Base-by-base conservation (phyloP, 345 rosid species). In the Gossypium raimondii region DNA sequence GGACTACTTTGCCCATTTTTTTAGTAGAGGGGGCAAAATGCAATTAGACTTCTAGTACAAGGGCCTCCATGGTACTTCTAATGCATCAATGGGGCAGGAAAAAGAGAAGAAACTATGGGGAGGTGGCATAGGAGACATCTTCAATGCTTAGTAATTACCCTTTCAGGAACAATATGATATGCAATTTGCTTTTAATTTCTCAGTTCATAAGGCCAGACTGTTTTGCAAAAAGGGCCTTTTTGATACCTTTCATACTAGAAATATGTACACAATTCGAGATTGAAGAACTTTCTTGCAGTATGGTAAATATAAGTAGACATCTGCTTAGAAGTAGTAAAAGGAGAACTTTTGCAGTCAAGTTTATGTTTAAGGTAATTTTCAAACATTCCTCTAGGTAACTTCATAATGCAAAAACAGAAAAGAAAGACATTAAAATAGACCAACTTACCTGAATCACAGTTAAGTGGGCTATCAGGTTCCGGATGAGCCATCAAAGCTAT, bases 401-500 rank as follows among this genome's bases (percentile, higher is more conserved):
- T n/a, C 41, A 27, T 43, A 61, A 20, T 11, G 66, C 27, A 2
- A 11, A 38, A 41, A 17, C 34, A n/a, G 18, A n/a, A 69, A 79
- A 70, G 8, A 79, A 70, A 53, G 51, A 58, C 7, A 25, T 51
- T 53, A 29, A 43, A 34, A 34, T 18, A 29, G 63, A 70, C 67
- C 18, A 27, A 55, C 45, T 48, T 86, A 90, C 99, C 98, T 50
- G 99, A 95, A 87, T 95, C 98, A 52, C 99, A 95, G 81, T 96
- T 96, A 58, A 96, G 86, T 48, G 99, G 99, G 79, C 99, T 95
- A 56, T 93, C 98, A 1, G 98, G 89, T 77, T 95, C 99, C 9
- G 98, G 99, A 77, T 95, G 98, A 59, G 98, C 99, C 98, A 95
- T 93, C 86, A 95, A 81, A 75, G 98, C 97, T 60, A 95, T 93